Base-by-base conservation (phyloP, 495 filamentous ascomycete species). In the Hyaloscypha hepaticicola region DNA sequence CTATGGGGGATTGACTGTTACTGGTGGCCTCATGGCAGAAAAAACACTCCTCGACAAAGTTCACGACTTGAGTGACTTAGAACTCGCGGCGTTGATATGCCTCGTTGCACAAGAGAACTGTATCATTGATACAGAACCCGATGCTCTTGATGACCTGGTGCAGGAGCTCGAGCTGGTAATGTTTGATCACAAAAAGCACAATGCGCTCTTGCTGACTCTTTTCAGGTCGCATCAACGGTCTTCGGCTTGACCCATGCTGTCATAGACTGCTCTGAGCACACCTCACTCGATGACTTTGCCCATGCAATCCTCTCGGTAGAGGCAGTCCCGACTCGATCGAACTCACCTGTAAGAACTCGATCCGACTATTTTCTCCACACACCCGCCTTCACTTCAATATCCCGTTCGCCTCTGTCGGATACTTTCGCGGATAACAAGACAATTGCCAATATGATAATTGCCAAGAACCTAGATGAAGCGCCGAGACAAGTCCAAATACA, bases 91-190 rank as follows among this genome's bases (percentile, higher is more conserved):
- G 14, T 81, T 97, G 24, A 80, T 97, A 56, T 94, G 87, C 69
- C 83, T 97, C 29, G 80, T 90, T 60, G 85, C 88, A 26, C 83
- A 86, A 61, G 88, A 95, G 75, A 94, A 98, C 72, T 97, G 92
- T 75, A 86, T 97, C 63, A 86, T 98, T 70, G 87, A 89, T 75
- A 89, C 90, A 48, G 86, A 88, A 11, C 75, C 78, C 25, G 77
- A 82, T 31, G 78, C 76, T 60, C 72, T 93, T 50, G 78, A 89
- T 72, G 80, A 85, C 63, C 77, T 96, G 29, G 82, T 85, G 48
- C 79, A 86, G 48, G 91, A 96, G 72, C 77, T 97, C 24, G 81
- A 85, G 65, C 76, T 93, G 74, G 90, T 92, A 78, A 12, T 41
- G 34, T 25, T 34, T 9, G 9, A 12, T 45, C 22, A 31, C 12